Base-by-base conservation (phyloP, 2,329 filamentous ascomycete genomes). In the Alternaria panax region DNA sequence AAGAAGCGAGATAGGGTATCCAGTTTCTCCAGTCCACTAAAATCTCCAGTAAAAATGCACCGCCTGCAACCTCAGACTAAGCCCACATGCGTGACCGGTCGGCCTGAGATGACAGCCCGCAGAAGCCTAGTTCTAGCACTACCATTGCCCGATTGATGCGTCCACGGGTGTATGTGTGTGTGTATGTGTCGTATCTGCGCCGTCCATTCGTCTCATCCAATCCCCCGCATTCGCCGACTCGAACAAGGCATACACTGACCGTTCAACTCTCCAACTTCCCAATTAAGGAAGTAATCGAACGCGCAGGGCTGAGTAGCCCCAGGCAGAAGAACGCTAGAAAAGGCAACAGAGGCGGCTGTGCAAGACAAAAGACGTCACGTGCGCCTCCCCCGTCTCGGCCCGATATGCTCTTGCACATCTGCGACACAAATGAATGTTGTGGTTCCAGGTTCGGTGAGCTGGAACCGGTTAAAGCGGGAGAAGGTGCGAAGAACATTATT, bases 71-170 rank as follows among this genome's bases (percentile, higher is more conserved):
- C 7, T 25, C 22, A 42, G 22, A 24, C 45, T 47, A 47, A 47
- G 28, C 28, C 45, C 28, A 47, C 45, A 47, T 27, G 16, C 45
- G 45, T 47, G 45, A 47, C 45, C 45, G 45, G 18, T n/a, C 45
- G 22, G 45, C 45, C 28, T 22, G 18, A 32, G 34, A n/a, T 7
- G 12, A 30, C 45, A 47, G 45, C 45, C 28, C 20, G 14, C 28
- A 32, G 18, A 22, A n/a, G 28, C 45, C n/a, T n/a, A n/a, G 45
- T 24, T 22, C 11, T 4, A 47, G 28, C 5, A 12, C 45, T 47
- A 34, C 45, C 5, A 12, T 28, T 47, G 24, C 45, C 45, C 27
- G 27, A 32, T 47, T 30, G 3, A 22, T 8, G 32, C 32, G 30
- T 12, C 30, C 30, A 12, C 12, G n/a, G n/a, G n/a, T n/a, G n/a